Base-by-base conservation (phyloP, 2,329 filamentous ascomycete genomes). In the Neobulgaria alba region DNA sequence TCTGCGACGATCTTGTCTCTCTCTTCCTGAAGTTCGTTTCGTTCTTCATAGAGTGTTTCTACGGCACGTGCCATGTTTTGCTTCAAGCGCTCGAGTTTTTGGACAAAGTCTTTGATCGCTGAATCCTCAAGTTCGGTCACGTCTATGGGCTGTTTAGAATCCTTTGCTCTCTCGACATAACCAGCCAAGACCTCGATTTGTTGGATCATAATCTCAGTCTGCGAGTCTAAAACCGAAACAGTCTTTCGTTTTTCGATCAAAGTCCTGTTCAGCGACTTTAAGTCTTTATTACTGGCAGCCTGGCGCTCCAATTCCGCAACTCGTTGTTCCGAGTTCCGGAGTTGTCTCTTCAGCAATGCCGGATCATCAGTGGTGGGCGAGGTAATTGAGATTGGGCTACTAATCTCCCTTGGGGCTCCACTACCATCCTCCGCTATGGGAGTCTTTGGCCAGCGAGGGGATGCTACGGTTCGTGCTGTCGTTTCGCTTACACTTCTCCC, bases 221-320 rank as follows among this genome's bases (percentile, higher is more conserved):
- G 87, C 0, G 89, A 90, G 60, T 96, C 90, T 38, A 96, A 70
- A 14, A 93, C 85, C 5, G 90, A 90, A 61, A 98, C 92, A 0
- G 92, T 96, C 56, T 93, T 95, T 43, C 92, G 76, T 67, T 96
- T 96, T 63, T 96, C 89, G 26, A 85, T 73, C 17, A 96, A 68
- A 59, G 89, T 90, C 53, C 83, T 88, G 62, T 93, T 93, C 20
- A 93, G 78, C 53, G 80, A 77, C 26, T 58, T 57, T 17, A 61
- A 43, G 38, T 63, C 61, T 33, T 60, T 61, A 49, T 79, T 77
- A 2, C 71, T 73, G 36, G 65, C 71, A 55, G 86, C 85, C 50
- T 87, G 82, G n/a, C 79, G 73, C 61, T 90, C 84, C 38, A 98
- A 75, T 63, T 95, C 89, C 2, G 85, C 79, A 39, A 95, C 87